phyloP scores from a whole-genome alignment of 176 grass and related monocot species.

The Pharus latifolius region DNA sequence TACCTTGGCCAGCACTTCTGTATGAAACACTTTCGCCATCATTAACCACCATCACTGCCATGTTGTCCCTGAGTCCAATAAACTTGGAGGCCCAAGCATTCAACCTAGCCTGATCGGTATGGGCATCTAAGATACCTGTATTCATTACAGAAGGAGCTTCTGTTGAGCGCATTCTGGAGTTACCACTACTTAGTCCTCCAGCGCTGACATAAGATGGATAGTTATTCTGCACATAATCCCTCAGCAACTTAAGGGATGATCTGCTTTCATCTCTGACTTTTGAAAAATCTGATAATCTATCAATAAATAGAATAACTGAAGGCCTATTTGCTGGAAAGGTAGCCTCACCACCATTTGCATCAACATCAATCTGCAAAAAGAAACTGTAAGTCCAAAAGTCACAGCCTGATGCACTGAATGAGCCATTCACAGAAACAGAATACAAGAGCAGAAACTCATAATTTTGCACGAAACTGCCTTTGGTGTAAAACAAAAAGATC shows the following conservation, averaged over 20 bases:
- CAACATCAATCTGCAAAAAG: slow-evolving; percentile 55
- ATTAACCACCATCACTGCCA: slow-evolving; percentile 65
- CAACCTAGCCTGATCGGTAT: slow-evolving; percentile 22
- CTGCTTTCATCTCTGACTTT: slow-evolving; percentile 82
- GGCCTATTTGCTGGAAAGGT: slow-evolving; percentile 65
- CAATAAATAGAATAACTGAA: slow-evolving; percentile 77
- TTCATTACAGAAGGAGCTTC: slow-evolving; percentile 30
- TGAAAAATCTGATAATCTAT: slow-evolving; percentile 58
- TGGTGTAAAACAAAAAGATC: slow-evolving; percentile 2
- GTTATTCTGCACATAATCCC: slow-evolving; percentile 60
- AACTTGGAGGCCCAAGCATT: slow-evolving; percentile 47
- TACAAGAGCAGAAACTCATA: not conserved
- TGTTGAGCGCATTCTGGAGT: slow-evolving; percentile 21
- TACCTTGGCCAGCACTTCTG: slow-evolving; percentile 21
- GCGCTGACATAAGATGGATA: slow-evolving; percentile 30
- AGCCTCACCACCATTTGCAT: slow-evolving; percentile 35
- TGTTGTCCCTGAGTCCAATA: slow-evolving; percentile 64
- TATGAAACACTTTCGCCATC: slow-evolving; percentile 58
- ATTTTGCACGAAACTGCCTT: slow-evolving; percentile 2
- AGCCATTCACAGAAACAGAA: slow-evolving; percentile 3
- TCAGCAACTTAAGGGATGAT: slow-evolving; percentile 53
- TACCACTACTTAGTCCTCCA: slow-evolving; percentile 13
- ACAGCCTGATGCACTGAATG: not conserved
- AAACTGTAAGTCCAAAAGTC: slow-evolving; percentile 29
- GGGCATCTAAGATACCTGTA: slow-evolving; percentile 21